These are phyloP conservation scores for Takakia lepidozioides DNA, from an alignment of 225 moss, liverwort and hornwort species.

Conservation along the genomic window DNA sequence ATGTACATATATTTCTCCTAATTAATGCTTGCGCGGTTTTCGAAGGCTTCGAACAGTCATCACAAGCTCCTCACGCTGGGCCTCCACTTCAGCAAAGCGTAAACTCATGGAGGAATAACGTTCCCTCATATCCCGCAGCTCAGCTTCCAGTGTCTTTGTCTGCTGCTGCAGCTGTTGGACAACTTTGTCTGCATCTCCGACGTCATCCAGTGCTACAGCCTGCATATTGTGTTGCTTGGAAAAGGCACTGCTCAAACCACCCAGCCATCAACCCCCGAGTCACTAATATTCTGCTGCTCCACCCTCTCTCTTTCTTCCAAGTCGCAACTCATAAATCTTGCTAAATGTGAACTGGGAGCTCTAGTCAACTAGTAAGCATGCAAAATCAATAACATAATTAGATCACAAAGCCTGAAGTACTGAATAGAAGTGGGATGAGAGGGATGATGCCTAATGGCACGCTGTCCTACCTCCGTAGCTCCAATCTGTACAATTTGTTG, in stretches of 20 bases:
- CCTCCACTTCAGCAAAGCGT: slow-evolving; percentile 86
- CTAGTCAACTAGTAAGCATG: too few relatives aligned
- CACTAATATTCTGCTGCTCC: too few relatives aligned
- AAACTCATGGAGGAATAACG: slow-evolving; percentile 89
- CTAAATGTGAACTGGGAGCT: too few relatives aligned
- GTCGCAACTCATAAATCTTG: too few relatives aligned
- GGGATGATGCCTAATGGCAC: too few relatives aligned
- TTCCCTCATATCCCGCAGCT: slow-evolving; percentile 86
- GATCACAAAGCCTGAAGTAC: too few relatives aligned
- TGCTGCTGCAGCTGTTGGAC: slow-evolving; percentile 59
- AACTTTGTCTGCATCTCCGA: slow-evolving; percentile 78
- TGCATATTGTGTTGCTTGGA: slow-evolving; percentile 91
- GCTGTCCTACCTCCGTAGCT: too few relatives aligned
- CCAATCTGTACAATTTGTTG: too few relatives aligned
- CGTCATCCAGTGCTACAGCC: slow-evolving; percentile 74
- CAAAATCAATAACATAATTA: too few relatives aligned
- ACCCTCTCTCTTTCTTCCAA: too few relatives aligned
- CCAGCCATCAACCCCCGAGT: not conserved
- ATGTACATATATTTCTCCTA: too few relatives aligned
- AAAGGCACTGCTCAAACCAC: slow-evolving; percentile 58
- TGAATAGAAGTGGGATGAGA: too few relatives aligned
- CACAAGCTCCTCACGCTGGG: slow-evolving; percentile 70
- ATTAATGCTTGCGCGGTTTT: slow-evolving; percentile 31
- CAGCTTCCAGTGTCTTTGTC: slow-evolving; percentile 64
- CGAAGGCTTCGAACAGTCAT: slow-evolving; percentile 79